Evolutionary conservation across 208 protist species (phyloP).

Genomic region (Jaenimonas drosophilae): DNA sequence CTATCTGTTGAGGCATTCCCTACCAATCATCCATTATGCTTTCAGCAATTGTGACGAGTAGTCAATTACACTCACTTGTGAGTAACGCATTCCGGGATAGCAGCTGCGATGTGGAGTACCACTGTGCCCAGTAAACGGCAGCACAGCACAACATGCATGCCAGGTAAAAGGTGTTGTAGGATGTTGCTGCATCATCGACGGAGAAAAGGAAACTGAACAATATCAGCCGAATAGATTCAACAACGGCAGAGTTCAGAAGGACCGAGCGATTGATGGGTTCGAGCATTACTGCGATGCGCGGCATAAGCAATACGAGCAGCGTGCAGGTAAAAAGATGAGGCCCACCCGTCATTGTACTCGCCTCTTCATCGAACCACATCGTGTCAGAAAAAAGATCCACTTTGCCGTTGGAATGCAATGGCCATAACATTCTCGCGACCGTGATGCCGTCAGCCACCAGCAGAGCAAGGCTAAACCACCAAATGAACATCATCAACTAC

Average conservation of each 20-base stretch:
- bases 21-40: background rate
- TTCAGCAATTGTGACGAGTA: background rate
- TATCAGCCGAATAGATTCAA: background rate
- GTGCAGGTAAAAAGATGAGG: constrained; percentile 6
- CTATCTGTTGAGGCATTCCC: background rate
- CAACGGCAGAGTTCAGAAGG: background rate
- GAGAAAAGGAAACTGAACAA: background rate
- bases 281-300: constrained; percentile 4
- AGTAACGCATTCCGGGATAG: constrained; percentile 3
- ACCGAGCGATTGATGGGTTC: constrained; percentile 1
- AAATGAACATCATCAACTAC: too few relatives aligned
- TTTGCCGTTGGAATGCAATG: too few relatives aligned
- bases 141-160: constrained; percentile 41
- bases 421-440: too few relatives aligned
- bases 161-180: constrained; percentile 48
- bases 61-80: background rate
- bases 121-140: constrained; percentile 34
- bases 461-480: too few relatives aligned
- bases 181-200: constrained; percentile 20
- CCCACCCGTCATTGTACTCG: constrained; percentile 4
- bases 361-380: constrained; percentile 1
- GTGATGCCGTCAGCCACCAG: too few relatives aligned
- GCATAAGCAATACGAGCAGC: constrained; percentile 1
- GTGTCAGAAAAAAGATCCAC: background rate
- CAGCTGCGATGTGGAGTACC: constrained; percentile 33